Base-by-base conservation (phyloP, 441 rosid species). In the Lepidium campestre region DNA sequence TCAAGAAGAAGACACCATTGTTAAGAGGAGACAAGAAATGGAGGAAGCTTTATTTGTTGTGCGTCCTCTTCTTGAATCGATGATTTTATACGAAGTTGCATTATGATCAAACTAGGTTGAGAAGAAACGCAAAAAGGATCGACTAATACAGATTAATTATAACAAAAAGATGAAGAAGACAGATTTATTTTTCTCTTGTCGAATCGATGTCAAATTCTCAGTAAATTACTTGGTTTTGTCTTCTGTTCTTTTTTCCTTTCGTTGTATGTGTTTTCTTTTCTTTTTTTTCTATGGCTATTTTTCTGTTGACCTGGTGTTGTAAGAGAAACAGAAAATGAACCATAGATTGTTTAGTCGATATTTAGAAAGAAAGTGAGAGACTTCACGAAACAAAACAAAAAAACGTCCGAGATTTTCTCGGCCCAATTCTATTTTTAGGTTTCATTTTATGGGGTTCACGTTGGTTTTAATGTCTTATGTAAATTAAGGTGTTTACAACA, bases 281-380 rank as follows among this genome's bases (percentile, higher is more conserved):
- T 17, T 6, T 56, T 47, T 18, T 10, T 42, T 12, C 58, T 46
- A 29, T 71, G 70, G 65, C 35, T 56, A 64, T 47, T 2, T 2
- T 9, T 15, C 0, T 70, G 63, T 54, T 62, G 49, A 62, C 50
- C 62, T 52, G 45, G 65, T 63, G 8, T 63, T 39, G 29, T 54
- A 52, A 50, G 67, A 72, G 50, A 65, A 66, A 59, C 49, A 36
- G 53, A 66, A 73, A 50, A 65, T 67, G 50, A 65, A 60, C 68
- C 68, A 36, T n/a, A 60, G 48, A 54, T 59, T 37, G 62, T 67
- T 54, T 19, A 37, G 77, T 67, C 53, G 47, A 60, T 59, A 66
- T 59, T 73, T 73, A 73, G 77, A 73, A 73, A 52, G 35, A 57
- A 58, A 65, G 12, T 52, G 10, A 5, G 72, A 72, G 56, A 58